Evolutionary conservation across 192 early-diverging fungal species (phyloP).

Genomic region (Dissophora ornata): DNA sequence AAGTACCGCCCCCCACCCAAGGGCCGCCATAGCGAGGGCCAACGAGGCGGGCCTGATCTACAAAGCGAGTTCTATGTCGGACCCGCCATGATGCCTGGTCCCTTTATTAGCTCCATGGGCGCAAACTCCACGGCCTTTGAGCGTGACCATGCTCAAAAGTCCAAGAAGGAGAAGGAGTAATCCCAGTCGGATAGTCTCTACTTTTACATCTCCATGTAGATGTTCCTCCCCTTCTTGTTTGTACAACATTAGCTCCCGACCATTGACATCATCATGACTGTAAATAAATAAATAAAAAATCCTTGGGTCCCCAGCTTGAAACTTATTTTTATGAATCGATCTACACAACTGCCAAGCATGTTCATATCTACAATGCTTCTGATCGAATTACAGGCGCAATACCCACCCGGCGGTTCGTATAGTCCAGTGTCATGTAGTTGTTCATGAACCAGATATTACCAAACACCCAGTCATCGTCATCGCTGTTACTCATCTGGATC

Average conservation of each 20-base stretch:
- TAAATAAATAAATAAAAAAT: slow-evolving; percentile 6
- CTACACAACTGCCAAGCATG: no score
- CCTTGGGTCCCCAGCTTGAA: neutral
- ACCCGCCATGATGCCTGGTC: slow-evolving; percentile 38
- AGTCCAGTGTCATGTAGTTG: slow-evolving; percentile 38
- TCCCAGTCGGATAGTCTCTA: no score
- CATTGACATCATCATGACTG: no score
- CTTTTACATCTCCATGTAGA: no score
- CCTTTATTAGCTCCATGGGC: slow-evolving; percentile 48
- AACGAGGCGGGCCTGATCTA: slow-evolving; percentile 9
- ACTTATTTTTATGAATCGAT: no score
- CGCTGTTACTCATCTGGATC: slow-evolving; percentile 23
- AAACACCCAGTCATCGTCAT: slow-evolving; percentile 42
- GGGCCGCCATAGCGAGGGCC: slow-evolving; percentile 3
- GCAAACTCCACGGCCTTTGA: slow-evolving; percentile 43
- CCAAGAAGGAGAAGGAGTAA: slow-evolving; percentile 21
- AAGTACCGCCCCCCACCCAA: slow-evolving; percentile 47
- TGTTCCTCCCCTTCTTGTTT: no score
- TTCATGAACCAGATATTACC: slow-evolving; percentile 30
- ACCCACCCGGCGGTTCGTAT: slow-evolving; percentile 20
- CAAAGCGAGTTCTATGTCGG: slow-evolving; percentile 34
- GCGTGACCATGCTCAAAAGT: slow-evolving; percentile 12
- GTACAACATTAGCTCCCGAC: no score
- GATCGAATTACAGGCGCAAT: slow-evolving; percentile 2
- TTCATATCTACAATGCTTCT: neutral